phyloP scores from a whole-genome alignment of 2,329 filamentous ascomycete genomes.

The Ophiostoma sp. region DNA sequence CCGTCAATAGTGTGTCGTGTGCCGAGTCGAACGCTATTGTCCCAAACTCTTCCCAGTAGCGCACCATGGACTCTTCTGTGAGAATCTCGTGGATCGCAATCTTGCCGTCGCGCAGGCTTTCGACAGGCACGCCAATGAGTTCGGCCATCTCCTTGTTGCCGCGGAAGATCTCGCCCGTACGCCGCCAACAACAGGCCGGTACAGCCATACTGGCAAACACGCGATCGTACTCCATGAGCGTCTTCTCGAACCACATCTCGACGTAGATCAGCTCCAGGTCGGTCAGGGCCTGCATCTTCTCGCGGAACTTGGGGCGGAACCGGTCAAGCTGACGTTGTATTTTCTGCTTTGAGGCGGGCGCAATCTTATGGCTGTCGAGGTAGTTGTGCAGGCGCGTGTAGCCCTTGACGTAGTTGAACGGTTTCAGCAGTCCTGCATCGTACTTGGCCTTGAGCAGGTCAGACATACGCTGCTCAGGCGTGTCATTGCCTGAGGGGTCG shows the following conservation, averaged over 20 bases:
- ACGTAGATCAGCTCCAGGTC: slow-evolving; percentile 92
- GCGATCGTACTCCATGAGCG: slow-evolving; percentile 94
- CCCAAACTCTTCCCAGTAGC: slow-evolving; percentile 98
- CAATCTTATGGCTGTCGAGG: slow-evolving; percentile 76
- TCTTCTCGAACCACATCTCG: slow-evolving; percentile 98
- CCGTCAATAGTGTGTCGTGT: slow-evolving; percentile 92
- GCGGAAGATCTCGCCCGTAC: slow-evolving; percentile 94
- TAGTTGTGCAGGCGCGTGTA: slow-evolving; percentile 86
- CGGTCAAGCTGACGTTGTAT: slow-evolving; percentile 86
- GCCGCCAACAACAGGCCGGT: slow-evolving; percentile 92
- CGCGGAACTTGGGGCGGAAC: slow-evolving; percentile 91
- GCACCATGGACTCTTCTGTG: slow-evolving; percentile 87
- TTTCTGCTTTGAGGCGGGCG: slow-evolving; percentile 76
- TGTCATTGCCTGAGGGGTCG: slow-evolving; percentile 78
- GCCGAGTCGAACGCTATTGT: slow-evolving; percentile 92
- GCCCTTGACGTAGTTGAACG: slow-evolving; percentile 97
- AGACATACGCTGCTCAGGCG: slow-evolving; percentile 91
- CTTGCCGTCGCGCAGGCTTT: slow-evolving; percentile 85
- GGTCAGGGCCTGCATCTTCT: slow-evolving; percentile 85
- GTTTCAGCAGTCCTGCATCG: slow-evolving; percentile 86
- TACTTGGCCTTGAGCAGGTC: slow-evolving; percentile 92
- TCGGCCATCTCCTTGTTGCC: slow-evolving; percentile 99
- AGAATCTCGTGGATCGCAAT: slow-evolving; percentile 94
- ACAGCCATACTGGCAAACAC: slow-evolving; percentile 99
- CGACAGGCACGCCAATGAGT: slow-evolving; percentile 86